Evolutionary conservation across 2,329 filamentous ascomycete genomes (phyloP).

Genomic region (Endocalyx cinctus): DNA sequence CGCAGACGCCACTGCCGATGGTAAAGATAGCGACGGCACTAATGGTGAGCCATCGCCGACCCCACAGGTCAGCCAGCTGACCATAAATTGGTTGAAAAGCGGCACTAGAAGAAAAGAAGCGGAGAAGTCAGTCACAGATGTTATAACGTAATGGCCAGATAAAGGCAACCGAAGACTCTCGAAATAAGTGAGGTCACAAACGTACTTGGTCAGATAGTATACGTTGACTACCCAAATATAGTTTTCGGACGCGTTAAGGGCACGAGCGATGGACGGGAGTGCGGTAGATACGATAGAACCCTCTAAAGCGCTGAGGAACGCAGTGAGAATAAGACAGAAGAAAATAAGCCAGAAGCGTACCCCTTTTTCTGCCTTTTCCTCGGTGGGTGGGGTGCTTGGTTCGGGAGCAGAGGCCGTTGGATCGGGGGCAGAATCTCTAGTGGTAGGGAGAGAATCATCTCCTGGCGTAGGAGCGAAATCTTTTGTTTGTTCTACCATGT

Average conservation of each 20-base stretch:
- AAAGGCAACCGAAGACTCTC: too few species aligned
- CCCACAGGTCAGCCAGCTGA: too few species aligned
- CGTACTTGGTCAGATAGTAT: slow-evolving; percentile 15
- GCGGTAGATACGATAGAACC: slow-evolving; percentile 13
- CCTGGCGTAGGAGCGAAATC: too few species aligned
- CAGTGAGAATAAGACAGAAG: slow-evolving; percentile 8
- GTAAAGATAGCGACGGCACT: too few species aligned
- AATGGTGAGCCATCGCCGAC: too few species aligned
- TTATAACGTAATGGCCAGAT: not conserved
- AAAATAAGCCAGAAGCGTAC: slow-evolving; percentile 10
- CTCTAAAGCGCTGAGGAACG: slow-evolving; percentile 11
- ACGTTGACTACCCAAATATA: slow-evolving; percentile 15
- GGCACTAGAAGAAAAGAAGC: not conserved
- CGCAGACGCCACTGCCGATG: too few species aligned
- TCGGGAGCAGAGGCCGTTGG: not conserved
- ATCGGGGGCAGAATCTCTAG: slow-evolving; percentile 3
- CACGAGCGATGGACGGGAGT: slow-evolving; percentile 10
- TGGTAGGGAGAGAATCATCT: not conserved
- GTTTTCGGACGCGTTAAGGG: slow-evolving; percentile 7
- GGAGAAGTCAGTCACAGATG: not conserved
- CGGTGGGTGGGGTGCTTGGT: not conserved
- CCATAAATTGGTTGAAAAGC: too few species aligned
- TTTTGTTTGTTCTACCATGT: too few species aligned
- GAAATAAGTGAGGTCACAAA: slow-evolving; percentile 11
- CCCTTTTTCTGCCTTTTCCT: slow-evolving; percentile 4